Evolutionary conservation across 192 early-diverging fungal species (phyloP), one percentile per base, ranked within the genome.

Genomic region (Irineochytrium annulatum): DNA sequence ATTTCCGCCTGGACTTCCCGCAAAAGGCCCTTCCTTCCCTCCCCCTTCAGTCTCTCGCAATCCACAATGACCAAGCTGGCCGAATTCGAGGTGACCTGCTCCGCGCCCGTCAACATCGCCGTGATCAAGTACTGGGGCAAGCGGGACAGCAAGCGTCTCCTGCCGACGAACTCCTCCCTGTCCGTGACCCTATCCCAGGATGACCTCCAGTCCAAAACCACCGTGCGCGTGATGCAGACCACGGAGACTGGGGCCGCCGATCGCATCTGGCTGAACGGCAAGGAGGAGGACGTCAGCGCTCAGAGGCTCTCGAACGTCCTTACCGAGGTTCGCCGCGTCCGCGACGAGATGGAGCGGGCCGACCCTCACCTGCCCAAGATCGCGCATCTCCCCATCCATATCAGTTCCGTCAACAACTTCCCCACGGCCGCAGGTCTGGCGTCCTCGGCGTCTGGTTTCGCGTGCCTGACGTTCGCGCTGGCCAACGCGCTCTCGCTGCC

Each of bases 71-170:
- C 37, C 37, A 41, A 13, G 11, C 37, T 13, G 37, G 37, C 8
- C n/a, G n/a, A 13, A n/a, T 49, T 49, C 59, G 76, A 81, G 57
- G 87, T 88, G 8, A 99, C 97, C 34, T 90, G 89, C 68, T 90
- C 91, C 16, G 91, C 94, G 3, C 97, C 97, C 49, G 95, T 99
- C 64, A 99, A 99, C 77, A 99, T 99, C 74, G 97, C 97, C 34
- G 94, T 97, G 35, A 88, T 99, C 77, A 97, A 97, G 83, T 97
- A 97, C 77, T 97, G 94, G 96, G 97, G 95, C 57, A 99, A 99
- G 82, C 86, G 95, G 44, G 87, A 94, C 67, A 84, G 86, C 34
- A 68, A 77, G 32, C 80, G 98, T 51, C 90, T 95, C 65, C 83
- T 99, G 34, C 97, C 97, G 6, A 99, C 93, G 51, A 99, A 99